These are phyloP conservation scores for Tephrocybe sp. DNA, from an alignment of 768 basidiomycete species.

Conservation along the genomic window DNA sequence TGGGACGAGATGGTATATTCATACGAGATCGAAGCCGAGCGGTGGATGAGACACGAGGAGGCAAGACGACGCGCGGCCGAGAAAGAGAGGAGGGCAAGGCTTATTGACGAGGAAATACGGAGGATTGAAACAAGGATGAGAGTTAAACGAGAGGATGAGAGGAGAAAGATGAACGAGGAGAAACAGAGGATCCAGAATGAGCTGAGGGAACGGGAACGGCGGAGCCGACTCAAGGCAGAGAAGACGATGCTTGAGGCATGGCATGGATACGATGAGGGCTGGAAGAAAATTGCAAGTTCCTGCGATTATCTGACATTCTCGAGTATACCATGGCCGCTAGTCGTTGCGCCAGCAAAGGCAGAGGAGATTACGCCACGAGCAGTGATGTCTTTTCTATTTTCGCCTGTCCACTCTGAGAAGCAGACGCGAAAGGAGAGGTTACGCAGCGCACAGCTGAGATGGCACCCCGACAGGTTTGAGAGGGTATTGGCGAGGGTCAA, in stretches of 20 bases:
- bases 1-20: constrained; percentile 56
- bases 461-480: constrained; percentile 82
- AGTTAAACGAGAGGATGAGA: constrained; percentile 50
- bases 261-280: constrained; percentile 63
- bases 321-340: constrained; percentile 72
- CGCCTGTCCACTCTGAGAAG: constrained; percentile 58
- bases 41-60: constrained; percentile 53
- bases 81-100: constrained; percentile 44
- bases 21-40: constrained; percentile 50
- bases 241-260: constrained; percentile 56
- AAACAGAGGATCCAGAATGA: constrained; percentile 36
- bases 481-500: constrained; percentile 52
- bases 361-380: constrained; percentile 55
- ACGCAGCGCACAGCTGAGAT: constrained; percentile 64
- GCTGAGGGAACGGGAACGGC: constrained; percentile 43
- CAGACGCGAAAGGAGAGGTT: constrained; percentile 66
- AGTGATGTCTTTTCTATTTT: constrained; percentile 63
- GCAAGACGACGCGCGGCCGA: constrained; percentile 43
- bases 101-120: constrained; percentile 54
- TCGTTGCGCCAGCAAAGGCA: constrained; percentile 36
- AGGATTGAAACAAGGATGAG: constrained; percentile 55
- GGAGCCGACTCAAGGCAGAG: constrained; percentile 41
- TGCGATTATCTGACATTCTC: constrained; percentile 54
- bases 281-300: constrained; percentile 51
- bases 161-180: constrained; percentile 47